Evolutionary conservation across 495 filamentous ascomycete species (phyloP).

Genomic region (Penicillium canescens): DNA sequence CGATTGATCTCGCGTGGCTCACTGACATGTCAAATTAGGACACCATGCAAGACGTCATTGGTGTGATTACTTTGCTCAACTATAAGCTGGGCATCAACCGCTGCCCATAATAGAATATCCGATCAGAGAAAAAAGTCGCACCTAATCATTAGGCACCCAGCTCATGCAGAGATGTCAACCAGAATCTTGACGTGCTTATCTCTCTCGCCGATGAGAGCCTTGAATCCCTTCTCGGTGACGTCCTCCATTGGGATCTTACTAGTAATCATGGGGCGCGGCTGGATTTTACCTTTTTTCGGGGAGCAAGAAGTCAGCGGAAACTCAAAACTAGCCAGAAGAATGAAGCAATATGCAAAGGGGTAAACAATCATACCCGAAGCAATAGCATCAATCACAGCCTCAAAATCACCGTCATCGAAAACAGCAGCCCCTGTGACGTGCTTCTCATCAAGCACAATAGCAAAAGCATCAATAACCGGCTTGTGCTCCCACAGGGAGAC

Average conservation of each 20-base stretch:
- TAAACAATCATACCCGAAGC: constrained; percentile 36
- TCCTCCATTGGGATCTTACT: constrained; percentile 50
- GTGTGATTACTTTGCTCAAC: no score
- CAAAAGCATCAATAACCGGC: constrained; percentile 23
- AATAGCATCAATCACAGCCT: constrained; percentile 56
- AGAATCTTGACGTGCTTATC: constrained; percentile 59
- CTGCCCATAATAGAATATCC: no score
- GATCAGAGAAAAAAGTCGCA: no score
- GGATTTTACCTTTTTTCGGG: constrained; percentile 21
- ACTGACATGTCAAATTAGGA: no score
- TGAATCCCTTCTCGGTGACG: constrained; percentile 54
- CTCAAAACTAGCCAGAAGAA: constrained; percentile 1
- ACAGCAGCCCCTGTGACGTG: constrained; percentile 25
- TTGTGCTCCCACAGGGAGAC: constrained; percentile 29
- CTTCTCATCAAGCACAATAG: constrained; percentile 26
- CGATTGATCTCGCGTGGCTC: no score
- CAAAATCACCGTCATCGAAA: constrained; percentile 54
- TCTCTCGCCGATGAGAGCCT: constrained; percentile 52
- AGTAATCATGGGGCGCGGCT: constrained; percentile 54
- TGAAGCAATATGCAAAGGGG: neutral
- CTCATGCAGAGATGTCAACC: constrained; percentile 22
- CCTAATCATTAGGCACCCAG: neutral
- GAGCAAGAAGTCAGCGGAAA: constrained; percentile 32
- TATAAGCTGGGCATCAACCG: no score
- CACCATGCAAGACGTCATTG: no score